phyloP scores from a whole-genome alignment of 1,139 yeast genomes.

The Magnusiomyces clavatus region DNA sequence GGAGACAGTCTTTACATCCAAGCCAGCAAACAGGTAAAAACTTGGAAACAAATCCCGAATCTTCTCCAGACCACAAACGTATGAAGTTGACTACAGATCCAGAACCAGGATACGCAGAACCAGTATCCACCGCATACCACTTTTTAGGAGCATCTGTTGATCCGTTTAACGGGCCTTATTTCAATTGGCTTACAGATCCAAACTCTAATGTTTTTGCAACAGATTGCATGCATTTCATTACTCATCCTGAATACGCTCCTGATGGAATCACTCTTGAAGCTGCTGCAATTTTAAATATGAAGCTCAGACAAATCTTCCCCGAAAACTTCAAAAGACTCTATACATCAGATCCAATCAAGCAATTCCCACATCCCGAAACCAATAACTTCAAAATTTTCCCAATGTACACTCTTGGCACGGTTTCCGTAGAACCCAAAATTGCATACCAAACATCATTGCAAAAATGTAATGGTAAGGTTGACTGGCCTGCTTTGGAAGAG shows the following conservation, averaged over 20 bases:
- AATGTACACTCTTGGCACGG: conserved; percentile 16
- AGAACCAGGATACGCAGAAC: conserved; percentile 12
- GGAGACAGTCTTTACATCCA: conserved; percentile 12
- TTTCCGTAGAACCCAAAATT: conserved; percentile 20
- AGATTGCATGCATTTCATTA: conserved; percentile 53
- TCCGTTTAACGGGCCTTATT: conserved; percentile 35
- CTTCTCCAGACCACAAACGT: conserved; percentile 8
- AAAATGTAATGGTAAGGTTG: conserved; percentile 13
- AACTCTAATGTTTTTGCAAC: conserved; percentile 41
- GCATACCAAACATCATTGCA: conserved; percentile 12
- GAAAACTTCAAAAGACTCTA: conserved; percentile 47
- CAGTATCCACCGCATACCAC: conserved; percentile 48
- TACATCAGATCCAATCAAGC: conserved; percentile 17
- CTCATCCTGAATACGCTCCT: conserved; percentile 59
- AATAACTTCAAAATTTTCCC: conserved; percentile 6
- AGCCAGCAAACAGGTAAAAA: background rate
- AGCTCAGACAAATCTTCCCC: conserved; percentile 49
- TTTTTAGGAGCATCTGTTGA: conserved; percentile 61
- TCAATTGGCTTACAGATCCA: conserved; percentile 38
- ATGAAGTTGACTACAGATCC: conserved; percentile 2
- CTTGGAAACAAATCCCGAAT: conserved; percentile 4
- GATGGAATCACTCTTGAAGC: conserved; percentile 53
- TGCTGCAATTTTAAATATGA: conserved; percentile 47
- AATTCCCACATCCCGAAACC: conserved; percentile 15
- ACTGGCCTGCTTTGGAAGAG: conserved; percentile 10